phyloP scores from a whole-genome alignment of 768 basidiomycete genomes.

The Lentinula boryana region DNA sequence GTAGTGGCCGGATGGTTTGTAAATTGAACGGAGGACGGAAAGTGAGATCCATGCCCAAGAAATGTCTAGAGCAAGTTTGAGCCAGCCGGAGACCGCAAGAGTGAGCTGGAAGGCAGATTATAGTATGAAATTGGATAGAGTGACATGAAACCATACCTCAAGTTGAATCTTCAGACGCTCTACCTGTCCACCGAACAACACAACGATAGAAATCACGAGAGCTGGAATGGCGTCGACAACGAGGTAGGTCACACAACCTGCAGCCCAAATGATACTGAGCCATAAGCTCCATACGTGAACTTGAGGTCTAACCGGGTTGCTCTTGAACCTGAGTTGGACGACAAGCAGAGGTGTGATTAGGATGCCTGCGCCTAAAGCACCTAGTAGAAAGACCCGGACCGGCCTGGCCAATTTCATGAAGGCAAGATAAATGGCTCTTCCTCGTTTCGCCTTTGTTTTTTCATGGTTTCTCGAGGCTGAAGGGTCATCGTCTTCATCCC shows the following conservation, averaged over 20 bases:
- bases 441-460: slow-evolving; percentile 49
- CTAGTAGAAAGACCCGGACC: slow-evolving; percentile 53
- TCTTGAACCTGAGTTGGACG: slow-evolving; percentile 54
- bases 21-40: slow-evolving; percentile 51
- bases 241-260: slow-evolving; percentile 53
- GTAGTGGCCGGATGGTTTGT: slow-evolving; percentile 57
- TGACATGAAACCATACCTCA: slow-evolving; percentile 38
- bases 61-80: slow-evolving; percentile 63
- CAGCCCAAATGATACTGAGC: slow-evolving; percentile 63
- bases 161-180: slow-evolving; percentile 64
- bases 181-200: slow-evolving; percentile 53
- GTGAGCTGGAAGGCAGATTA: slow-evolving; percentile 37
- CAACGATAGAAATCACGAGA: slow-evolving; percentile 45
- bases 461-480: slow-evolving; percentile 15
- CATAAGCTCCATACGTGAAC: slow-evolving; percentile 64
- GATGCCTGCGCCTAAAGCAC: slow-evolving; percentile 53
- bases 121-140: not conserved
- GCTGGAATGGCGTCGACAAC: slow-evolving; percentile 60
- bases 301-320: slow-evolving; percentile 41
- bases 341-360: slow-evolving; percentile 68
- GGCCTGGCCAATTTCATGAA: slow-evolving; percentile 64
- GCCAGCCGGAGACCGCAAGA: slow-evolving; percentile 63
- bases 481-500: slow-evolving; percentile 56
- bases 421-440: slow-evolving; percentile 53
- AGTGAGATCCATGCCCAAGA: slow-evolving; percentile 73